Conservation (phyloP, 1,284 basidiomycete genomes). For the Cutaneotrichosporon sp. region DNA sequence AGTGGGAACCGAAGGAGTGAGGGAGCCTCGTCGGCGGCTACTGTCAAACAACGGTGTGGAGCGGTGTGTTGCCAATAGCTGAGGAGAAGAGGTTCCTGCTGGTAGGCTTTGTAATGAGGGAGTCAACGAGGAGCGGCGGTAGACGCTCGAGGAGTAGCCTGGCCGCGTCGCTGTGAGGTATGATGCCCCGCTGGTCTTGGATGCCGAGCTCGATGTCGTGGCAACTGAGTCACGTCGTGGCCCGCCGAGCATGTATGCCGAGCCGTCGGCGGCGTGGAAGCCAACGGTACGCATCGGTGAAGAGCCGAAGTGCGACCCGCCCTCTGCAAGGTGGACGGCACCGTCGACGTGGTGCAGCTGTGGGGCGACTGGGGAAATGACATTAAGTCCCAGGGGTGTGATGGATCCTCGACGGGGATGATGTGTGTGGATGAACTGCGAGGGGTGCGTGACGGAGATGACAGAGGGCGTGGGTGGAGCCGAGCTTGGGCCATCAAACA, state of each 20-base stretch:
- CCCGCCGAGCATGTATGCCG: slow-evolving; percentile 11
- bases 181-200: slow-evolving; percentile 40
- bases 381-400: slow-evolving; percentile 50
- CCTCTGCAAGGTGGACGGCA: neutral
- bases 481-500: slow-evolving; percentile 40
- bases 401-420: slow-evolving; percentile 51
- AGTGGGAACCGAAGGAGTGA: slow-evolving; percentile 40
- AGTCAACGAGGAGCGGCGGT: slow-evolving; percentile 42
- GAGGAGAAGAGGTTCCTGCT: slow-evolving; percentile 6
- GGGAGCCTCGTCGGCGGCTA: slow-evolving; percentile 35
- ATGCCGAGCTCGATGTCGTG: slow-evolving; percentile 36
- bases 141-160: neutral
- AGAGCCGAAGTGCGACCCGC: neutral
- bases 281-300: slow-evolving; percentile 37
- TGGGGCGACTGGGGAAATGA: slow-evolving; percentile 49
- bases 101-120: slow-evolving; percentile 34
- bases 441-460: slow-evolving; percentile 47
- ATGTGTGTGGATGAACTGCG: slow-evolving; percentile 53
- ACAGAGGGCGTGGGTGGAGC: slow-evolving; percentile 48
- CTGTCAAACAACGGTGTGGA: slow-evolving; percentile 12
- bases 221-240: slow-evolving; percentile 27
- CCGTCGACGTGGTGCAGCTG: slow-evolving; percentile 16
- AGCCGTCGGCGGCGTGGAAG: slow-evolving; percentile 26
- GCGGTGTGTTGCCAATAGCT: slow-evolving; percentile 2
- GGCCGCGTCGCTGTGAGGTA: slow-evolving; percentile 44